Base-by-base conservation (phyloP, 306 rosid species). In the Ormosia semicastrata region DNA sequence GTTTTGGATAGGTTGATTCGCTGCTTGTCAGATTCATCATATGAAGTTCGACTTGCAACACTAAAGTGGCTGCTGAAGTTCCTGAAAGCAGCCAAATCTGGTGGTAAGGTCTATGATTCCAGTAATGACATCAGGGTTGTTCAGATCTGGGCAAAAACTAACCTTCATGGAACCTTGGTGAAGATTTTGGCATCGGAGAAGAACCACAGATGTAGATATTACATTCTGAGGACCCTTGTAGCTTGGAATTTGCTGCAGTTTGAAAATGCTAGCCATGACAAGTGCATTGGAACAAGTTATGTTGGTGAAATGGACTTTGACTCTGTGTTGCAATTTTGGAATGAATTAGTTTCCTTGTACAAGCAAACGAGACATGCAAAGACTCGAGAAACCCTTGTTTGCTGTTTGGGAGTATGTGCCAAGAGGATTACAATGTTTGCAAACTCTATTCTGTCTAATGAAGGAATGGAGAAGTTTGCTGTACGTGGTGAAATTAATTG, bases 31-130 rank as follows among this genome's bases (percentile, higher is more conserved):
- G 99, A 95, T 66, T 81, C 94, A 36, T 82, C 71, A 44, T 93
- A 92, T 73, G 99, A 95, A 88, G 98, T 95, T 87, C 93, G 98
- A 79, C 94, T 92, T 71, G 91, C 93, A 81, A 92, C 98, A 47
- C 75, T 95, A 84, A 95, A 93, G 89, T 95, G 98, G 99, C 85
- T 95, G 50, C 90, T 90, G 70, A 93, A 89, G 84, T 93, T 85
- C 72, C 78, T 95, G 84, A 93, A 90, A 79, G 88, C 90, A 32
- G 82, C 85, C 12, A 87, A 93, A 77, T 78, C 90, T 62, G 87
- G 78, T 78, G 83, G 41, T 12, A 83, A 76, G 77, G 78, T 85
- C 76, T 39, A 58, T 80, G 90, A 91, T 89, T 69, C 59, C 53
- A 75, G 85, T 65, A 62, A 80, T 33, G 93, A 90, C 74, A 86